Evolutionary conservation across 106 monocot genomes (phyloP), one percentile per base, ranked within the genome.

Genomic region (Platanthera zijinensis): DNA sequence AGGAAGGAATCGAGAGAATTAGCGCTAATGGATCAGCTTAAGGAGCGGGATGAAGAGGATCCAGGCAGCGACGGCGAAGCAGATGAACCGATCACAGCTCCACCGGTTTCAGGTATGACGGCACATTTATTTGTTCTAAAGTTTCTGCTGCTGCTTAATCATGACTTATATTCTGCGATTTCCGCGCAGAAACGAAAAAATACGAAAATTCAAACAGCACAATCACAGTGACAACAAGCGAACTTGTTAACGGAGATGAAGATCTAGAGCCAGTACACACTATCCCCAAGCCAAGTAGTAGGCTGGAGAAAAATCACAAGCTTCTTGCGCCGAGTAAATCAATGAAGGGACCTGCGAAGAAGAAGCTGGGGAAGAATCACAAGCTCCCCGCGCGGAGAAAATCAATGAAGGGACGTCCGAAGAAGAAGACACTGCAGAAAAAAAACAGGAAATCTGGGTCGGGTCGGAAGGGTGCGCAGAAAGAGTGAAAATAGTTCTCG

Each of bases 1-100:
- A 89, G 91, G 72, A 95, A 95, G 73, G 69, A 85, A 77, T 91
- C 89, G 74, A 94, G 57, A 79, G 94, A 95, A 85, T 71, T 74
- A 28, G 85, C 82, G 67, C 5, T 91, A 53, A 79, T 83, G 77
- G 87, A 85, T 66, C 82, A 83, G 69, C 86, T 17, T 72, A 68
- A 46, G 81, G 69, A 52, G 49, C 19, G 30, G 46, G 71, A 8
- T 14, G 85, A 72, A 76, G 50, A 66, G 54, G 50, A 83, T 45
- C 77, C 77, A 54, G 57, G 7, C 1, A 22, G 12, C 57, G 82
- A 80, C 25, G 47, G 19, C 18, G 82, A 81, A 54, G 84, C 84
- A n/a, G 90, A 89, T 77, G 83, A 74, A 57, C 30, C 48, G 32
- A 66, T 12, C 12, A 32, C 66, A 66, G 10, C 11, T 17, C 66